Conservation (phyloP, 2,329 filamentous ascomycete species). For the Aspergillus fischeri region DNA sequence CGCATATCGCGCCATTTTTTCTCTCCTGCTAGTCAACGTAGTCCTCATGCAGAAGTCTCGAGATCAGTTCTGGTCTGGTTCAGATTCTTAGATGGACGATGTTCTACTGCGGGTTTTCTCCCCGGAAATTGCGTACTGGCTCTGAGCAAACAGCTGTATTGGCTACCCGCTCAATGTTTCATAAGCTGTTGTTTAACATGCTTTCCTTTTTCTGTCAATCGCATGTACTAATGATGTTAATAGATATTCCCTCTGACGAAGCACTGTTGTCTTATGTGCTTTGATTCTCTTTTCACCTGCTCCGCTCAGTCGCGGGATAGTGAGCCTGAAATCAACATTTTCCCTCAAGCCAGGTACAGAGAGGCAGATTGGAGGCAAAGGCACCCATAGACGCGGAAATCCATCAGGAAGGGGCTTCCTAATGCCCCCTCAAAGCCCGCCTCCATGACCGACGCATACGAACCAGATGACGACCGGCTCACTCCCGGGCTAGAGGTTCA, state of each 20-base stretch:
- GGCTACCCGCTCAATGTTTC: not conserved
- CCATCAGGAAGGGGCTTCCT: conserved; percentile 16
- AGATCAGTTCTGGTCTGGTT: not conserved
- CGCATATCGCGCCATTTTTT: not conserved
- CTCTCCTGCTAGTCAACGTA: not conserved
- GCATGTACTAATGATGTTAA: not conserved
- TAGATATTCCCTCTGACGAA: not conserved
- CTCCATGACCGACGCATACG: conserved; percentile 38
- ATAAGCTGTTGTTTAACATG: not conserved
- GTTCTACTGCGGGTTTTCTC: not conserved
- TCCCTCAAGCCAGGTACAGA: not conserved
- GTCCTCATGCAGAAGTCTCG: not conserved
- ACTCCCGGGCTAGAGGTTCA: conserved; percentile 35
- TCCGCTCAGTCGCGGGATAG: not conserved
- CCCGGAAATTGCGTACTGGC: not conserved
- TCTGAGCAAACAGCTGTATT: not conserved
- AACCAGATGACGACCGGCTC: conserved; percentile 36
- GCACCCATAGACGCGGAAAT: conserved; percentile 1
- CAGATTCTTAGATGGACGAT: not conserved
- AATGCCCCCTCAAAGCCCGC: conserved; percentile 26
- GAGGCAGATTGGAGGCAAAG: not conserved
- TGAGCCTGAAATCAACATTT: not conserved
- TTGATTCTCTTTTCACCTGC: not conserved
- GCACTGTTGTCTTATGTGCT: not conserved
- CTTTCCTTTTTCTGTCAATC: not conserved